Base-by-base conservation (phyloP, 129 eudicot genomes). In the Oenanthe sinensis region DNA sequence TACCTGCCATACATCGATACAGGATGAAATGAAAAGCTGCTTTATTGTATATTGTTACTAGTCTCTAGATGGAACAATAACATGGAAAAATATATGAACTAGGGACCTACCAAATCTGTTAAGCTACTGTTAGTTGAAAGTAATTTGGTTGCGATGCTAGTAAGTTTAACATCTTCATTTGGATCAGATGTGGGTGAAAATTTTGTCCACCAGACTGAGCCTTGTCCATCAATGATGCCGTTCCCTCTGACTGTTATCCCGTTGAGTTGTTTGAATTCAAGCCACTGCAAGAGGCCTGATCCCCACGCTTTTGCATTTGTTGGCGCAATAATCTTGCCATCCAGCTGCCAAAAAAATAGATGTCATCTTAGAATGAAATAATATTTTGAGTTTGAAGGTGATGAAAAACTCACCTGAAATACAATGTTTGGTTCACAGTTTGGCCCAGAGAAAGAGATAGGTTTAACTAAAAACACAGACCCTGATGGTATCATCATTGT, bases 171-270 rank as follows among this genome's bases (percentile, higher is more conserved):
- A 19, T 75, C 80, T 33, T 19, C 44, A 67, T 6, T 28, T 26
- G 71, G 54, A 67, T 48, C 72, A 65, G 22, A 11, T 46, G 80
- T 71, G 39, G 65, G 83, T 8, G 83, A 83, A 39, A 70, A 11
- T 47, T 49, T 84, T 22, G 45, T 22, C 97, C 97, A 92, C 96
- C 96, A 92, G 22, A 83, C 90, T 1, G 88, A 72, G 28, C 97
- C 97, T 83, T 84, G 87, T 6, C 97, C 97, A 46, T 92, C 93
- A 55, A 92, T 81, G 30, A 85, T 50, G 14, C 97, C 96, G 43
- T 76, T 81, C 20, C 96, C 96, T 79, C 83, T 83, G 60, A 92
- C 77, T 8, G 92, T 81, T 76, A 92, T 78, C 81, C 93, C 89
- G 5, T 88, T 74, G 3, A 87, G 87, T 52, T 81, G 76, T 40